phyloP scores from a whole-genome alignment of 257 asterid species.

The Solanum clarkiae region DNA sequence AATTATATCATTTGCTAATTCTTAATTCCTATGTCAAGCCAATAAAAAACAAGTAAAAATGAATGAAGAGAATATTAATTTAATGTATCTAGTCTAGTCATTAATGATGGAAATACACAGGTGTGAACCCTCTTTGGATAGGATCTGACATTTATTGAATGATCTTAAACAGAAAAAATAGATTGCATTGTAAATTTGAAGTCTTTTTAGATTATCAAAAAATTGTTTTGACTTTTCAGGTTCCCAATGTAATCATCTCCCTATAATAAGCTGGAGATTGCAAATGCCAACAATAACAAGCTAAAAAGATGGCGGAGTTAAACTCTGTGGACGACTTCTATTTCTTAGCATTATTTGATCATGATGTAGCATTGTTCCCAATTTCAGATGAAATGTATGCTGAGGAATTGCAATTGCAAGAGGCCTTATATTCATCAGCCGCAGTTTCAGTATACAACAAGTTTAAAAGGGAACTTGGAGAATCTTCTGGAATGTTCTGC shows the following conservation, averaged over 20 bases:
- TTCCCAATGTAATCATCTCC: background rate
- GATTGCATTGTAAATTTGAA: background rate
- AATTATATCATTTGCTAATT: too few relatives aligned
- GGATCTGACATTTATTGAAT: background rate
- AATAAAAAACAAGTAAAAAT: too few relatives aligned
- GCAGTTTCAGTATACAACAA: background rate
- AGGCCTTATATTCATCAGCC: conserved; percentile 4
- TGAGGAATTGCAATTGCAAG: conserved; percentile 19
- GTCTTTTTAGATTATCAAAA: background rate
- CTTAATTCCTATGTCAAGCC: too few relatives aligned
- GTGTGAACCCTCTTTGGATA: background rate
- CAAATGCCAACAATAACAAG: background rate
- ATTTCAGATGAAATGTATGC: conserved; percentile 9
- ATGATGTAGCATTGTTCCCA: background rate
- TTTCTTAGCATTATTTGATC: background rate
- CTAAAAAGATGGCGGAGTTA: background rate
- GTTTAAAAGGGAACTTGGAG: background rate
- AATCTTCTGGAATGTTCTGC: conserved; percentile 6
- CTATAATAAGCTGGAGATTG: background rate
- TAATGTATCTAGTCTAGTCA: background rate
- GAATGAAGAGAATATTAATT: too few relatives aligned
- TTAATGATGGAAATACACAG: background rate
- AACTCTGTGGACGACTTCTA: background rate
- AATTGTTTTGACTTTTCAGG: background rate
- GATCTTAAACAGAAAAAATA: background rate